These are phyloP conservation scores for Talaromyces borbonicus DNA, from an alignment of 495 filamentous ascomycete genomes.

Conservation along the genomic window DNA sequence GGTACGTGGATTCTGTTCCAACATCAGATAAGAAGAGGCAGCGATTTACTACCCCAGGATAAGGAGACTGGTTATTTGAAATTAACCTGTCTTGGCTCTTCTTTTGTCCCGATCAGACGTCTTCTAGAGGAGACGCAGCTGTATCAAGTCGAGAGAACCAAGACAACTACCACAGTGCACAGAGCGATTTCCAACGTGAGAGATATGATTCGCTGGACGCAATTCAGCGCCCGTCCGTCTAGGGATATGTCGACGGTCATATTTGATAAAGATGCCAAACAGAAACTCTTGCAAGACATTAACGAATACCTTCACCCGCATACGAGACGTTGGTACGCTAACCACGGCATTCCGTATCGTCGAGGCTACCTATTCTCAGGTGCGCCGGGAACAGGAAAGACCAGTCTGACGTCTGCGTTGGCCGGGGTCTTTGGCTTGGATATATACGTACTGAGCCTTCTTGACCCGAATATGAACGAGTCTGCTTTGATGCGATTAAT, in stretches of 20 bases:
- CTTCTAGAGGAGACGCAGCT: constrained; percentile 6
- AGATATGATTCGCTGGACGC: constrained; percentile 12
- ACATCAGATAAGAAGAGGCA: neutral
- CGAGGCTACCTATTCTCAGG: constrained; percentile 57
- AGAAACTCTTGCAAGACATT: constrained; percentile 43
- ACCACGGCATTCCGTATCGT: constrained; percentile 58
- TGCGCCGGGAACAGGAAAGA: constrained; percentile 63
- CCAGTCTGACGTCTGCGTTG: constrained; percentile 50
- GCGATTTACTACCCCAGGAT: neutral
- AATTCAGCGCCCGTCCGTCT: constrained; percentile 37
- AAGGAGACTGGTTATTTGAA: constrained; percentile 9
- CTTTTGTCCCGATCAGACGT: constrained; percentile 1
- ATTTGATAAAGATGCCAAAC: constrained; percentile 58
- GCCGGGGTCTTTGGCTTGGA: constrained; percentile 55
- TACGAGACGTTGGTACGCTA: constrained; percentile 30
- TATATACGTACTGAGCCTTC: constrained; percentile 51
- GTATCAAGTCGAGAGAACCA: constrained; percentile 6
- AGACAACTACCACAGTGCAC: constrained; percentile 6
- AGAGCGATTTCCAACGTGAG: constrained; percentile 4
- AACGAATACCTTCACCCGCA: constrained; percentile 18
- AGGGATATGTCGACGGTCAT: constrained; percentile 69
- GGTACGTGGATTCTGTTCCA: constrained; percentile 7
- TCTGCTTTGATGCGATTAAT: constrained; percentile 39
- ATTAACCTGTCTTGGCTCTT: constrained; percentile 3
- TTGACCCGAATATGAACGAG: constrained; percentile 39